phyloP scores from a whole-genome alignment of 345 rosid genomes.

The Eucalyptus globulus region DNA sequence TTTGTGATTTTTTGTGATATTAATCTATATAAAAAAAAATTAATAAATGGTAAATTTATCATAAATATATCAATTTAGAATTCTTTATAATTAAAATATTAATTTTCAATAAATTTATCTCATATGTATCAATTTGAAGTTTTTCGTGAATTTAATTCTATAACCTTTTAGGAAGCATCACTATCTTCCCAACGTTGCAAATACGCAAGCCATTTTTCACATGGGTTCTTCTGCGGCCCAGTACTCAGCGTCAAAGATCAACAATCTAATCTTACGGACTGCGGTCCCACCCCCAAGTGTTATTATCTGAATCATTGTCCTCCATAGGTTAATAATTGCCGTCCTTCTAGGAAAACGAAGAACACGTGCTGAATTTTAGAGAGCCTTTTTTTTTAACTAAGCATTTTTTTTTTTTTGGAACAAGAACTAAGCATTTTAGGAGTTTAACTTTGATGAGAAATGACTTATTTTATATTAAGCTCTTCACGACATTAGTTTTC shows the following conservation, averaged over 20 bases:
- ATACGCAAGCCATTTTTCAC: neutral
- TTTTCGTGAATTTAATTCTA: too few relatives aligned
- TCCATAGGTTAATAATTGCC: neutral
- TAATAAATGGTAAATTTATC: too few relatives aligned
- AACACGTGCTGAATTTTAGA: neutral
- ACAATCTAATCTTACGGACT: neutral
- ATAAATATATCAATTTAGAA: rapidly evolving
- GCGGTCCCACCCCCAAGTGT: neutral
- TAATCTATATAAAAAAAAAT: too few relatives aligned
- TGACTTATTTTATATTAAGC: neutral
- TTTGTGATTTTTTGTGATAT: too few relatives aligned
- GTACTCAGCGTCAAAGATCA: neutral
- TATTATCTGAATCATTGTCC: neutral
- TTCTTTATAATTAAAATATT: too few relatives aligned
- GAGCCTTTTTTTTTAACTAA: too few relatives aligned
- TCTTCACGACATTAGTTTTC: neutral
- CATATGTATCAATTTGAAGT: too few relatives aligned
- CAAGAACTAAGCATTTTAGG: neutral
- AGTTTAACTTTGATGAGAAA: neutral
- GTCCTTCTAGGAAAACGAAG: neutral
- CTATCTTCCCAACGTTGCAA: neutral
- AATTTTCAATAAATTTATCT: too few relatives aligned
- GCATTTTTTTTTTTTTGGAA: too few relatives aligned
- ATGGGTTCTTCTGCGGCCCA: neutral
- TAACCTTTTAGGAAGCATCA: neutral